Base-by-base conservation (phyloP, 1,284 basidiomycete genomes). In the Ceratobasidium sp. region DNA sequence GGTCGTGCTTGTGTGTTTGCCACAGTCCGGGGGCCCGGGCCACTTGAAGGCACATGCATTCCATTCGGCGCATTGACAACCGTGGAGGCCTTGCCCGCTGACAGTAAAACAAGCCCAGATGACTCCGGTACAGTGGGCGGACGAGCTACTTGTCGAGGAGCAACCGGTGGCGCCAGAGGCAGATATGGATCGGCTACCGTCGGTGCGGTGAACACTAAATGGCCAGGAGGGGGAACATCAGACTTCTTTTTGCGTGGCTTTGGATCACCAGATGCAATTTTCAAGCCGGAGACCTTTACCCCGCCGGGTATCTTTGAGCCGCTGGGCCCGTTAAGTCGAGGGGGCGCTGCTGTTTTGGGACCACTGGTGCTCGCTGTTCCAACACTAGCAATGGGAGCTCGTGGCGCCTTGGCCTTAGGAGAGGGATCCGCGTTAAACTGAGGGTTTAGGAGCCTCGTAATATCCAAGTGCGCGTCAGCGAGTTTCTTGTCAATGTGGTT, bases 401-500 rank as follows among this genome's bases (percentile, higher is more conserved):
- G 53, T n/a, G 28, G 30, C 12, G 33, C 12, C 18, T 70, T 60
- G 16, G 54, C 36, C 21, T 59, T 60, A 9, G 54, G 21, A 1
- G 23, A 14, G 36, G 51, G 25, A 28, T 23, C 46, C 6, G 48
- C 25, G 25, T 44, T 40, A 40, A 67, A 48, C 18, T 8, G 30
- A 49, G 56, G 44, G 40, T 49, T 36, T 25, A 9, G 16, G 4
- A 70, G 40, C 30, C 46, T 56, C 8, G 54, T 21, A 23, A 70
- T 16, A 23, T 59, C 56, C 14, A 70, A 58, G 40, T 23, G 30
- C 28, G 16, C 14, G 14, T 25, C 54, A 30, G 18, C n/a, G 3
- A 70, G 67, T 21, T 70, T 70, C 56, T 51, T 70, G 25, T 58
- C 54, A 25, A 70, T 70, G 46, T 70, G 67, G 3, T 49, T 36